A percentile compares a stretch with the other conserved stretches of the same genome.
These are phyloP conservation scores for Torrubiellomyces zombiae DNA, from an alignment of 2,329 filamentous ascomycete species.

Conservation along the genomic window DNA sequence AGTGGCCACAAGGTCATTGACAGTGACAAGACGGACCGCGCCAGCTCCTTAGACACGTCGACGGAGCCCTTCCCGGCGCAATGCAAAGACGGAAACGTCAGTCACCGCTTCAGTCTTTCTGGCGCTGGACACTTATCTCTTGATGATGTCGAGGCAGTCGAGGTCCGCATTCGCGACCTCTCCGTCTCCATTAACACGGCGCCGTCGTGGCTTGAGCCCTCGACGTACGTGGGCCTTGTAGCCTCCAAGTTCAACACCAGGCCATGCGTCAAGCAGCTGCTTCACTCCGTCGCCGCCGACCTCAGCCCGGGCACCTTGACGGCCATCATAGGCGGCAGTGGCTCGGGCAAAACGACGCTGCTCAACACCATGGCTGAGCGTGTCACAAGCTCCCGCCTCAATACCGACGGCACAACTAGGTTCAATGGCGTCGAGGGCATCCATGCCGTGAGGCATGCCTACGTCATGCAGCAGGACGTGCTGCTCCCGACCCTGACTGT, in stretches of 20 bases:
- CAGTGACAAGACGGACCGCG: slow-evolving; percentile 15
- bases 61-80: slow-evolving; percentile 8
- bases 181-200: slow-evolving; percentile 41
- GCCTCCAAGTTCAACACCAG: slow-evolving; percentile 19
- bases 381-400: slow-evolving; percentile 37
- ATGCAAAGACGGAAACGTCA: slow-evolving; percentile 4
- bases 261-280: slow-evolving; percentile 31
- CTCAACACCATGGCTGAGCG: slow-evolving; percentile 57
- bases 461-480: slow-evolving; percentile 65
- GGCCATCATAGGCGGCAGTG: slow-evolving; percentile 60
- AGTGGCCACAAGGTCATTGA: too few relatives aligned
- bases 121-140: slow-evolving; percentile 23
- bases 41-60: slow-evolving; percentile 16
- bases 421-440: slow-evolving; percentile 45
- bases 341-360: slow-evolving; percentile 56
- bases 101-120: slow-evolving; percentile 12
- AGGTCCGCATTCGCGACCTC: slow-evolving; percentile 35
- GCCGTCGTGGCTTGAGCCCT: slow-evolving; percentile 32
- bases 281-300: slow-evolving; percentile 46
- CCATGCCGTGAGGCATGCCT: slow-evolving; percentile 41
- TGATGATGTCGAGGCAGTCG: slow-evolving; percentile 37
- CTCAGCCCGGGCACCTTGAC: slow-evolving; percentile 51
- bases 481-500: slow-evolving; percentile 59
- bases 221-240: slow-evolving; percentile 26
- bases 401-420: slow-evolving; percentile 34